Evolutionary conservation across 2,329 filamentous ascomycete species (phyloP).

Genomic region (Colletotrichum shisoi): DNA sequence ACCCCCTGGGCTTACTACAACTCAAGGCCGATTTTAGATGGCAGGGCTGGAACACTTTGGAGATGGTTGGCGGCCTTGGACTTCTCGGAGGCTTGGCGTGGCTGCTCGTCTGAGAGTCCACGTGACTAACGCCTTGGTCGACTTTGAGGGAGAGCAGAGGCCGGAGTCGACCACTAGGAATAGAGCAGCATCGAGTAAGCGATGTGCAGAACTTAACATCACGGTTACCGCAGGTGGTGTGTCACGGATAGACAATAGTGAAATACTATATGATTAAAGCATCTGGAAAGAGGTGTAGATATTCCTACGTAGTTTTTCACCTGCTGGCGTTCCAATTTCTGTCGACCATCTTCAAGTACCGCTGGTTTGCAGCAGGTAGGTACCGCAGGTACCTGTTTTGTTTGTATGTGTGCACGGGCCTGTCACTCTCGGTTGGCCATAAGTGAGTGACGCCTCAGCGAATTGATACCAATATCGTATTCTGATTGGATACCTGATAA

Average conservation of each 20-base stretch:
- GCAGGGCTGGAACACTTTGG: conserved; percentile 72
- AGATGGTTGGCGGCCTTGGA: conserved; percentile 77
- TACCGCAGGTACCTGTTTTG: neutral
- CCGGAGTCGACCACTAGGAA: neutral
- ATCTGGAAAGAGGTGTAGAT: neutral
- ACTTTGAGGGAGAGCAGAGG: neutral
- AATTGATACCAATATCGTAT: neutral
- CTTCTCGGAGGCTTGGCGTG: conserved; percentile 76
- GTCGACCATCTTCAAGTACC: too few relatives aligned
- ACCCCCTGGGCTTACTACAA: conserved; percentile 80
- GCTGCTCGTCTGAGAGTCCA: conserved; percentile 51
- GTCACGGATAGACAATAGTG: too few relatives aligned
- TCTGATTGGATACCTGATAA: neutral
- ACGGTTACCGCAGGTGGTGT: neutral
- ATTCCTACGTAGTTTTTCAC: too few relatives aligned
- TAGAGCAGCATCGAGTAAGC: neutral
- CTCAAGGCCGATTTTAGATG: conserved; percentile 71
- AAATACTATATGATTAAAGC: neutral
- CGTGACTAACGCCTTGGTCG: neutral
- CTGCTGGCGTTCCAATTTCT: too few relatives aligned
- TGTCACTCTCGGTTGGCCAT: neutral
- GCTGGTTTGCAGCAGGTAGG: too few relatives aligned
- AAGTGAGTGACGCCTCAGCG: neutral
- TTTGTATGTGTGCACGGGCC: neutral
- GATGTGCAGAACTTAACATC: neutral